These are phyloP conservation scores for Pseudogymnoascus sp. DNA, from an alignment of 2,329 filamentous ascomycete genomes.

Conservation along the genomic window DNA sequence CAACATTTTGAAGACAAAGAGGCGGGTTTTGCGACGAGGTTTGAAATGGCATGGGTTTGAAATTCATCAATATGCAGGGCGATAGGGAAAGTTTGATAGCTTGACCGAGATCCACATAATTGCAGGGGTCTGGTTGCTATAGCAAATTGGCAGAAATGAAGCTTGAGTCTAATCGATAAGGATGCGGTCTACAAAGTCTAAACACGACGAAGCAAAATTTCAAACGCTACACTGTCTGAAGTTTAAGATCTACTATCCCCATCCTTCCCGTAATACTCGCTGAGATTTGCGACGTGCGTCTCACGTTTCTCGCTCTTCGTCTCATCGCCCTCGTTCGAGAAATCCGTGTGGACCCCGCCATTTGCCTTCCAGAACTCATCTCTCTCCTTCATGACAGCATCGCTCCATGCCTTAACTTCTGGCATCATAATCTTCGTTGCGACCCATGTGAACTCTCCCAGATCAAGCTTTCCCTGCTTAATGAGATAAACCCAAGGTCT, in stretches of 20 bases:
- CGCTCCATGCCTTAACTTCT: slow-evolving; percentile 74
- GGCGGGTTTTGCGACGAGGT: slow-evolving; percentile 1
- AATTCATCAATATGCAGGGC: slow-evolving; percentile 7
- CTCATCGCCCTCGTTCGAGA: slow-evolving; percentile 10
- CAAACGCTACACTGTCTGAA: not conserved
- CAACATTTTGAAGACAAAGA: slow-evolving; percentile 3
- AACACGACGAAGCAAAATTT: not conserved
- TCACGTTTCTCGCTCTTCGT: slow-evolving; percentile 16
- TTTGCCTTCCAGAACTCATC: slow-evolving; percentile 59
- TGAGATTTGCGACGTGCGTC: slow-evolving; percentile 7
- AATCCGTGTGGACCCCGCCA: slow-evolving; percentile 14
- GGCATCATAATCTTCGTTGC: slow-evolving; percentile 61
- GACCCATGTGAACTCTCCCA: slow-evolving; percentile 82
- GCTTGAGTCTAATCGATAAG: not conserved
- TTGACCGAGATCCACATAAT: slow-evolving; percentile 1
- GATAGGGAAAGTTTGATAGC: slow-evolving; percentile 8
- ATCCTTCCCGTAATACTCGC: slow-evolving; percentile 11
- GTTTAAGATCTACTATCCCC: not conserved
- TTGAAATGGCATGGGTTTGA: slow-evolving; percentile 6
- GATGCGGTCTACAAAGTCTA: not conserved
- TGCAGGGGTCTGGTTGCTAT: slow-evolving; percentile 6
- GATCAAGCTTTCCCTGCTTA: slow-evolving; percentile 54
- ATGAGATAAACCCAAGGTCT: no score
- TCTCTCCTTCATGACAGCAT: slow-evolving; percentile 67
- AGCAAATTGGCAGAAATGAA: slow-evolving; percentile 2